A percentile compares a stretch with the other conserved stretches of the same genome.
Evolutionary conservation across 164 flowering plant species (phyloP).

Genomic region (Piper longum): DNA sequence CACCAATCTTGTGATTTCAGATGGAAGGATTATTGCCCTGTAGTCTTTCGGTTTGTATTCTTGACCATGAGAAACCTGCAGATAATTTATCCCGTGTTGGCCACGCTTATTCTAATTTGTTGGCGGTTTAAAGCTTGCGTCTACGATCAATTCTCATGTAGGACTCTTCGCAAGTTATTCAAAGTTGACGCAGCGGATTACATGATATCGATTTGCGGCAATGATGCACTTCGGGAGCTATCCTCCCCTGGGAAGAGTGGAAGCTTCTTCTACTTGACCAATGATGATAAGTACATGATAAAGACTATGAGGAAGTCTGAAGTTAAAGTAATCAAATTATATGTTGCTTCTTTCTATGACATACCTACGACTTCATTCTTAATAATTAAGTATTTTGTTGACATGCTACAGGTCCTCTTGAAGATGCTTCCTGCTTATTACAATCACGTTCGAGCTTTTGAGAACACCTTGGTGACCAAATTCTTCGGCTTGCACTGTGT

Average conservation of each 20-base stretch:
- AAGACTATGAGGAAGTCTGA: conserved; percentile 84
- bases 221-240: conserved; percentile 88
- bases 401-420: conserved; percentile 41
- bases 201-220: conserved; percentile 91
- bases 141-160: conserved; percentile 12
- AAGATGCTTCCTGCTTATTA: conserved; percentile 89
- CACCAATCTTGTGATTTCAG: conserved; percentile 69
- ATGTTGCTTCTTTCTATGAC: not conserved
- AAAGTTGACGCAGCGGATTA: conserved; percentile 95
- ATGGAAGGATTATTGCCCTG: conserved; percentile 90
- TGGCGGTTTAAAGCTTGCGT: not conserved
- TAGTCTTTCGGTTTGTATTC: conserved; percentile 58
- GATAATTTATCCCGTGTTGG: not conserved
- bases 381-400: not conserved
- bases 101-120: not conserved
- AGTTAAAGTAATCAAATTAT: conserved; percentile 40
- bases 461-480: conserved; percentile 73
- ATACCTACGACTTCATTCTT: not conserved
- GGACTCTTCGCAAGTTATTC: conserved; percentile 81
- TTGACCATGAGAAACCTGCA: not conserved
- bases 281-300: conserved; percentile 80
- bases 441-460: conserved; percentile 65
- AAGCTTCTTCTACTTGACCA: conserved; percentile 77
- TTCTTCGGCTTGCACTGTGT: conserved; percentile 90
- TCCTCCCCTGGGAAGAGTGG: conserved; percentile 99